Conservation (phyloP, 148 eudicot genomes). For the Camellia granthamiana region DNA sequence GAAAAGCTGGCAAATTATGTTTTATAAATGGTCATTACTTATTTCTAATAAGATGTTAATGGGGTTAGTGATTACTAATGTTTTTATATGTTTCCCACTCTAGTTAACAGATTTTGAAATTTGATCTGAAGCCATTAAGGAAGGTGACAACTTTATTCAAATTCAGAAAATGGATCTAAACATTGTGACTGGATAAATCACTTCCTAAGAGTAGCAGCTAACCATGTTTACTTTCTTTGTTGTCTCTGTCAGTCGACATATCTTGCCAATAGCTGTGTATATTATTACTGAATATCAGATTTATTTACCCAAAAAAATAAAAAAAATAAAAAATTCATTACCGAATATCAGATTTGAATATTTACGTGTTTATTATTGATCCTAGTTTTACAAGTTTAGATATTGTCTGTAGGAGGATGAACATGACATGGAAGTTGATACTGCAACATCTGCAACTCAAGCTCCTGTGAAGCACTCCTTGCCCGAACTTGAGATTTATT, state of each 20-base stretch:
- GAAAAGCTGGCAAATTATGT: not conserved
- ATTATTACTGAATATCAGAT: not conserved
- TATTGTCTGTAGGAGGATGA: conserved; percentile 54
- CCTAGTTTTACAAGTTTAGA: not conserved
- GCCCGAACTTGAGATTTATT: conserved; percentile 83
- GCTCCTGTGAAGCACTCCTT: conserved; percentile 59
- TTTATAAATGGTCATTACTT: not conserved
- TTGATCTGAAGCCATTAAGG: not conserved
- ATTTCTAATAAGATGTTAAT: not conserved
- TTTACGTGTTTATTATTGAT: not conserved
- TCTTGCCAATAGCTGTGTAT: not conserved
- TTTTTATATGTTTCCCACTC: not conserved
- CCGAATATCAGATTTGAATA: not conserved
- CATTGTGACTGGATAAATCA: not conserved
- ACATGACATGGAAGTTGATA: conserved; percentile 86
- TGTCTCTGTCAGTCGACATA: not conserved
- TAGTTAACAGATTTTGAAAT: not conserved
- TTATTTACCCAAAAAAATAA: not conserved
- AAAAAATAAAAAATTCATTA: not conserved
- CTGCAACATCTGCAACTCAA: conserved; percentile 61
- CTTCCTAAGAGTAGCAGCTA: not conserved
- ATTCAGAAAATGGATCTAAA: not conserved
- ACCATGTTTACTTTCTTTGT: not conserved
- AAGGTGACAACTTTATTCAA: not conserved
- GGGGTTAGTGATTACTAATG: not conserved